Evolutionary conservation across 495 filamentous ascomycete species (phyloP), one percentile per base, ranked within the genome.

Genomic region (Penicillium odoratum): DNA sequence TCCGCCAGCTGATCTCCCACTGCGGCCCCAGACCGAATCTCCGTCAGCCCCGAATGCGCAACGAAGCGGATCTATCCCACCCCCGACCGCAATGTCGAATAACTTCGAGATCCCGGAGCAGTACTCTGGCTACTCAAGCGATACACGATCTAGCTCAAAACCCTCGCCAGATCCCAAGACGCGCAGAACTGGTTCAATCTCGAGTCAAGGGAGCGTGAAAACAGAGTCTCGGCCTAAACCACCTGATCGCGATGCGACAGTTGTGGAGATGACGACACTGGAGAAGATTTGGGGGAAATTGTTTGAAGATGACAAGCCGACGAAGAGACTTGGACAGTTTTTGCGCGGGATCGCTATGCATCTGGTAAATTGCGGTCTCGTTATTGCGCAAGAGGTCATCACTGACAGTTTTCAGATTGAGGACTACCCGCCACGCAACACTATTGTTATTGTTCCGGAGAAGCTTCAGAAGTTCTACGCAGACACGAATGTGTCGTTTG

Each of bases 381-480:
- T 34, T 28, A 8, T 9, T 3, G 25, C 28, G 33, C 30, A 21
- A 55, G 40, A 52, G 42, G 44, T 1, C 33, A 31, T 44, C 29
- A 13, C 72, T 77, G 47, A 77, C 51, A 25, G 31, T 15, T 28
- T 61, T 1, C 33, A 92, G 88, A 91, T 95, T 68, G 86, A 91
- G 45, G 83, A 92, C 54, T 90, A 89, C 64, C 74, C 84, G 21
- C 90, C 92, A 0, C 80, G 79, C 38, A 85, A 86, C 33, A 90
- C 82, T 42, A 78, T 94, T 42, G 90, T 96, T n/a, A 83, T 97
- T 31, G 85, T 87, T 0, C 89, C 91, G 3, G 76, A 83, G 7
- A 96, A 97, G 73, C 83, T 97, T 78, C 80, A 85, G 13, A 79
- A 83, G 50, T 93, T 93, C 58, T 97, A 96, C 66, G 74, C 81